Conservation (phyloP, 352 stramenopile species). For the Aphanomyces cochlioides region DNA sequence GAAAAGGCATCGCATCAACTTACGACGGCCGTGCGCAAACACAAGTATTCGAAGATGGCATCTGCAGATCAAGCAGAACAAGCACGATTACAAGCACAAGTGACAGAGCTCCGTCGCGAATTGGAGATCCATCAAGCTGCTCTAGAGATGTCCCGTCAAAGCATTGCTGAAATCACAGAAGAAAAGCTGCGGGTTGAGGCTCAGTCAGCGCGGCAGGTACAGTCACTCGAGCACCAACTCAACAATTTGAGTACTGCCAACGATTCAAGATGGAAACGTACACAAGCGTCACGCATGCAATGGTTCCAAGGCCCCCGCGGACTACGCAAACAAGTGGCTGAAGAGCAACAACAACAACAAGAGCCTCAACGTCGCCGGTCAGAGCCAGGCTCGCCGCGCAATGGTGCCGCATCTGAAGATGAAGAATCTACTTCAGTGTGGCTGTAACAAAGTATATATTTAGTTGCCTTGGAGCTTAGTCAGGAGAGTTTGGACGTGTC, state of each 20-base stretch:
- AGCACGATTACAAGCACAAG: conserved; percentile 11
- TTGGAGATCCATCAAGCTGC: conserved; percentile 17
- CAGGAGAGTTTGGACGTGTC: neutral
- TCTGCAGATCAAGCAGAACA: conserved; percentile 12
- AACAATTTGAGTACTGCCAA: neutral
- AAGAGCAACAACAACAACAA: neutral
- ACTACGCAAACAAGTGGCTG: neutral
- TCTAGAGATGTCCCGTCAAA: conserved; percentile 5
- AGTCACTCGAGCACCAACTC: conserved; percentile 3
- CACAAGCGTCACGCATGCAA: conserved; percentile 14
- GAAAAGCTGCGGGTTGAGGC: conserved; percentile 3
- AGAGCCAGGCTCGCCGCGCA: neutral
- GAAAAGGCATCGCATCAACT: conserved; percentile 27
- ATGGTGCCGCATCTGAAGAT: neutral
- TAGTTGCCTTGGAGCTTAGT: neutral
- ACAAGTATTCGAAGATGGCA: conserved; percentile 10
- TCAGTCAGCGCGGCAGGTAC: neutral
- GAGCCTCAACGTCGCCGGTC: neutral
- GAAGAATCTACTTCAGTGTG: neutral
- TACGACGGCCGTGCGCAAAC: conserved; percentile 17
- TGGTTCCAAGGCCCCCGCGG: conserved; percentile 24
- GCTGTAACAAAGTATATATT: neutral
- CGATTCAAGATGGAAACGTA: neutral
- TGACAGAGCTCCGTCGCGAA: conserved; percentile 9
- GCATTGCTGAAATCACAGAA: neutral